A percentile compares a stretch with the other conserved stretches of the same genome.
Conservation (phyloP, 257 asterid species). For the Petrea volubilis region DNA sequence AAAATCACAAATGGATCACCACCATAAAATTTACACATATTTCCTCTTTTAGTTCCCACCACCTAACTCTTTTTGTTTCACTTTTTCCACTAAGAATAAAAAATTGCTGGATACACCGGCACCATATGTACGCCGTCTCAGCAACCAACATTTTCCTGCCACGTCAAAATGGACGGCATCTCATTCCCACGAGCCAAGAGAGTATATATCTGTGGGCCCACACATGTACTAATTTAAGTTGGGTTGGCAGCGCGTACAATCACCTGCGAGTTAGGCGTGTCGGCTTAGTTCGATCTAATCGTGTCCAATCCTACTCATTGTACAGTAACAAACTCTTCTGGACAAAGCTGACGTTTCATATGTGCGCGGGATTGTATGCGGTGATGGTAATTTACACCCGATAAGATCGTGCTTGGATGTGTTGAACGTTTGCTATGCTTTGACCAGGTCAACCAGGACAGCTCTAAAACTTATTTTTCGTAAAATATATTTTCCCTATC, state of each 20-base stretch:
- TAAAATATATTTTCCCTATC: too few relatives aligned
- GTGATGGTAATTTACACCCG: not conserved
- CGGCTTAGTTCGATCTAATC: not conserved
- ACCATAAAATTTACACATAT: not conserved
- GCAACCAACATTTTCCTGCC: not conserved
- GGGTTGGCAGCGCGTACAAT: not conserved
- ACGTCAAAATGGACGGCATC: not conserved
- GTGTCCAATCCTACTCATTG: not conserved
- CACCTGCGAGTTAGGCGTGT: not conserved
- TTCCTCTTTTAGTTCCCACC: slow-evolving; percentile 2
- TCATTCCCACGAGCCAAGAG: not conserved
- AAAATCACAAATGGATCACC: too few relatives aligned
- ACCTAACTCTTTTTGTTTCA: not conserved
- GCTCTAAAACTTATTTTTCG: too few relatives aligned
- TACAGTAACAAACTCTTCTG: not conserved
- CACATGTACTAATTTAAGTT: not conserved
- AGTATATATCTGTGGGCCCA: slow-evolving; percentile 10
- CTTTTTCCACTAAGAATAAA: not conserved
- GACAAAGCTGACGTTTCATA: not conserved
- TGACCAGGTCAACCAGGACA: too few relatives aligned
- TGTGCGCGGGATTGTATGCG: not conserved
- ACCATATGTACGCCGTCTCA: slow-evolving; percentile 6
- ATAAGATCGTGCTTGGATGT: not conserved
- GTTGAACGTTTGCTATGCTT: not conserved
- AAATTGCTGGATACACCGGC: not conserved